phyloP scores from a whole-genome alignment of 495 filamentous ascomycete species.

The Usnea hakonensis region DNA sequence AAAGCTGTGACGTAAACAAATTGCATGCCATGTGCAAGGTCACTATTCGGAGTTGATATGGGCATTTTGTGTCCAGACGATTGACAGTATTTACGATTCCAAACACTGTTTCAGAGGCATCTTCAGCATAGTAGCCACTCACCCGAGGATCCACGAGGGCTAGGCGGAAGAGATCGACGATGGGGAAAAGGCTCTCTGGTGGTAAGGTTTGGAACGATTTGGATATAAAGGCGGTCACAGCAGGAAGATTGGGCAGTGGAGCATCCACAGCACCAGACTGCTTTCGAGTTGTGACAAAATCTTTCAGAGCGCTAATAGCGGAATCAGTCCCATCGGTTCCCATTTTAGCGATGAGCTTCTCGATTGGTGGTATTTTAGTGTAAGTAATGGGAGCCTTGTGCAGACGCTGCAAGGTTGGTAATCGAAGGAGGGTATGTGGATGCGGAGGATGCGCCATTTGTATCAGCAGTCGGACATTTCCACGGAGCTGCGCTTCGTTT shows the following conservation, averaged over 20 bases:
- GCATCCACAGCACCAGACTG: conserved; percentile 48
- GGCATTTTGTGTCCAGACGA: conserved; percentile 40
- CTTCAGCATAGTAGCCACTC: conserved; percentile 79
- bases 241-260: conserved; percentile 51
- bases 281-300: conserved; percentile 55
- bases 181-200: conserved; percentile 58
- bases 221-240: conserved; percentile 47
- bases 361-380: conserved; percentile 71
- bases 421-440: conserved; percentile 58
- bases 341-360: conserved; percentile 76
- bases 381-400: conserved; percentile 63
- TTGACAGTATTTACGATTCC: conserved; percentile 56
- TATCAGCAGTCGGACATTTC: conserved; percentile 64
- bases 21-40: conserved; percentile 61
- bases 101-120: conserved; percentile 56
- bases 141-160: conserved; percentile 74
- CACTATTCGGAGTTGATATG: conserved; percentile 77
- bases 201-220: conserved; percentile 44
- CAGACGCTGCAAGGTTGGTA: conserved; percentile 60
- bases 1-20: conserved; percentile 51
- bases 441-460: conserved; percentile 73
- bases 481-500: conserved; percentile 56
- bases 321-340: conserved; percentile 42
- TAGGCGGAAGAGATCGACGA: conserved; percentile 73
- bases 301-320: conserved; percentile 48